Percentiles rank a stretch among this genome's conserved stretches.
These are phyloP conservation scores for Curvularia eragrostidis DNA, from an alignment of 2,329 filamentous ascomycete genomes.

Conservation along the genomic window DNA sequence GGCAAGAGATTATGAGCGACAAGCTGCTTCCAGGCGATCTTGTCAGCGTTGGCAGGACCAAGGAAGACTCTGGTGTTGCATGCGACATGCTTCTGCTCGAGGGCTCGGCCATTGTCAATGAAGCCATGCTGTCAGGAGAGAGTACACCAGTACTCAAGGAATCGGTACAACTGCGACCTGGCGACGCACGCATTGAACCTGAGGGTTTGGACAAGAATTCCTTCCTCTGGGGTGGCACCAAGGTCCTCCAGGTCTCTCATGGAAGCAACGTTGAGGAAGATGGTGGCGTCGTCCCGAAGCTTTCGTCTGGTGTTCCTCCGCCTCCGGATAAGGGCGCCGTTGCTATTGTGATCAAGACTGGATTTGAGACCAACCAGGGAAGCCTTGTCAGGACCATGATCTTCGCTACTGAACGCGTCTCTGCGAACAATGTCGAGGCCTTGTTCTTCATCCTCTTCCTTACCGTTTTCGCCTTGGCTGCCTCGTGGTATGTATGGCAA, in stretches of 20 bases:
- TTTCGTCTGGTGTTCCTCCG: slow-evolving; percentile 77
- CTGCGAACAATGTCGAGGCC: slow-evolving; percentile 96
- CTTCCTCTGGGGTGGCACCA: slow-evolving; percentile 96
- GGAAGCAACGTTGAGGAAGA: slow-evolving; percentile 76
- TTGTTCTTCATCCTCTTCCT: slow-evolving; percentile 98
- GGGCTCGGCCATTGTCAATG: slow-evolving; percentile 96
- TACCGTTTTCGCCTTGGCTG: slow-evolving; percentile 92
- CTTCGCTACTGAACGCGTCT: slow-evolving; percentile 97
- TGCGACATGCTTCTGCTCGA: slow-evolving; percentile 97
- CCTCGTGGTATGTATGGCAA: slow-evolving; percentile 98
- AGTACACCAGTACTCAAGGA: slow-evolving; percentile 97
- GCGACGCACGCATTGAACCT: slow-evolving; percentile 78
- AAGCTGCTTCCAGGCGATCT: slow-evolving; percentile 91
- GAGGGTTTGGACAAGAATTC: slow-evolving; percentile 96
- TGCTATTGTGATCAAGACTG: slow-evolving; percentile 94
- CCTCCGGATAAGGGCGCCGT: slow-evolving; percentile 93
- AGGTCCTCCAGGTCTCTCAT: slow-evolving; percentile 94
- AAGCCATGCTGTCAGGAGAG: slow-evolving; percentile 98
- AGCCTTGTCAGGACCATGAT: slow-evolving; percentile 99
- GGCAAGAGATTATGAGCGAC: slow-evolving; percentile 88
- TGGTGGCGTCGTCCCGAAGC: slow-evolving; percentile 63
- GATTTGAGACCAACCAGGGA: slow-evolving; percentile 97
- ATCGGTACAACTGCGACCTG: slow-evolving; percentile 87
- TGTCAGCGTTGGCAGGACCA: slow-evolving; percentile 89
- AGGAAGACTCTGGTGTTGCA: slow-evolving; percentile 95